Conservation (phyloP, 2,329 filamentous ascomycete species). For the Colletotrichum salicis region DNA sequence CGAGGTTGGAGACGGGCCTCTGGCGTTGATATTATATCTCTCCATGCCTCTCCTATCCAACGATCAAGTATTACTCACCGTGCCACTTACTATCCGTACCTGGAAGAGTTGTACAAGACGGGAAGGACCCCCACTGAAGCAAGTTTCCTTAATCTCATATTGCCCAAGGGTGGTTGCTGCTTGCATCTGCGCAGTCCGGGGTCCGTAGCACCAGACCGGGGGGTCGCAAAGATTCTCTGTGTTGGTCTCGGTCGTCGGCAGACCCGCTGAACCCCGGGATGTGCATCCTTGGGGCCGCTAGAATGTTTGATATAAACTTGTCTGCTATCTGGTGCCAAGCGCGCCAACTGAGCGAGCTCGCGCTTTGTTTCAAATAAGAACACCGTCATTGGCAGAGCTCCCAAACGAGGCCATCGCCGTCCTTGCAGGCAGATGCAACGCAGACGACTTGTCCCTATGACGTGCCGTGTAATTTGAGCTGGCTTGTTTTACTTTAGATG, state of each 20-base stretch:
- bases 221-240: slow-evolving; percentile 1
- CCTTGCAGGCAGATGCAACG: neutral
- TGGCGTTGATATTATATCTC: slow-evolving; percentile 17
- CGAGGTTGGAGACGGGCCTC: neutral
- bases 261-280: slow-evolving; percentile 21
- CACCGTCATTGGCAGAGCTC: slow-evolving; percentile 10
- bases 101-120: neutral
- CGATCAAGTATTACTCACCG: neutral
- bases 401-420: slow-evolving; percentile 4
- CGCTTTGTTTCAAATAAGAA: slow-evolving; percentile 28
- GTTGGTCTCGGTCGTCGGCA: slow-evolving; percentile 28
- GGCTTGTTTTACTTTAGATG: slow-evolving; percentile 16
- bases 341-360: slow-evolving; percentile 7
- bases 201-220: slow-evolving; percentile 17
- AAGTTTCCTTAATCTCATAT: slow-evolving; percentile 25
- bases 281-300: slow-evolving; percentile 24
- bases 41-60: neutral
- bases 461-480: slow-evolving; percentile 16
- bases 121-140: slow-evolving; percentile 15
- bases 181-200: slow-evolving; percentile 10
- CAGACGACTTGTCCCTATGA: slow-evolving; percentile 21
- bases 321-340: slow-evolving; percentile 16
- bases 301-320: slow-evolving; percentile 28
- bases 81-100: neutral
- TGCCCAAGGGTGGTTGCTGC: slow-evolving; percentile 2